Percentiles rank a stretch among this genome's conserved stretches.
Conservation (phyloP, 23 red algal species). For the Cyanidioschyzon merolae region DNA sequence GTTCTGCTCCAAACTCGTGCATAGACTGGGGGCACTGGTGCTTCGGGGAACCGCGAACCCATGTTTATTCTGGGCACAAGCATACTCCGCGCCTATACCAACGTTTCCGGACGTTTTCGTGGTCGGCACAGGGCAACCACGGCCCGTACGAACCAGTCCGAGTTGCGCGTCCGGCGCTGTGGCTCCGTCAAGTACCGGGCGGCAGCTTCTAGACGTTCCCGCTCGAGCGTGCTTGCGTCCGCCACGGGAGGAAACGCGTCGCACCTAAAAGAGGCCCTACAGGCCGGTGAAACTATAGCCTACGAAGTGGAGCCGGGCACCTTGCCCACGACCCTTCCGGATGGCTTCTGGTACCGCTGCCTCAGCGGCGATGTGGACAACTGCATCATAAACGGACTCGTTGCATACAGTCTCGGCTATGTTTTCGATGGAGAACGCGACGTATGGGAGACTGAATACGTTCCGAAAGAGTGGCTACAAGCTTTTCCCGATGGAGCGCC, state of each 20-base stretch:
- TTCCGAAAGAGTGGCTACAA: not conserved
- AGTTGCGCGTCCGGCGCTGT: too few relatives aligned
- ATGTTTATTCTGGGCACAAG: too few relatives aligned
- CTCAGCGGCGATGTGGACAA: not conserved
- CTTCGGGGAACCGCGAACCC: too few relatives aligned
- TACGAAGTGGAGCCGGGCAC: not conserved
- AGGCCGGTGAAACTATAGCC: not conserved
- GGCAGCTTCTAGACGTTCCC: too few relatives aligned
- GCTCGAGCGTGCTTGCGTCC: too few relatives aligned
- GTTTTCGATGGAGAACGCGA: not conserved
- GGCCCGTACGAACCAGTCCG: too few relatives aligned
- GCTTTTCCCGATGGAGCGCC: not conserved
- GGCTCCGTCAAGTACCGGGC: too few relatives aligned
- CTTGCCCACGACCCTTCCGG: not conserved
- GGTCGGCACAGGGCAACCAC: too few relatives aligned
- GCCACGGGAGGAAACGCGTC: not conserved
- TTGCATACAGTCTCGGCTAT: not conserved
- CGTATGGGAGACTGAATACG: not conserved
- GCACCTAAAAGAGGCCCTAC: not conserved
- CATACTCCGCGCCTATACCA: too few relatives aligned
- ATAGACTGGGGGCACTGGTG: too few relatives aligned
- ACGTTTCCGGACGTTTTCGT: too few relatives aligned
- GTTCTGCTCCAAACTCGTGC: too few relatives aligned
- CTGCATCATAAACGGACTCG: not conserved
- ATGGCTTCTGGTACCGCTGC: conserved; percentile 8